A percentile compares a stretch with the other conserved stretches of the same genome.
These are phyloP conservation scores for Penicillium vulpinum DNA, from an alignment of 2,329 filamentous ascomycete species.

Conservation along the genomic window DNA sequence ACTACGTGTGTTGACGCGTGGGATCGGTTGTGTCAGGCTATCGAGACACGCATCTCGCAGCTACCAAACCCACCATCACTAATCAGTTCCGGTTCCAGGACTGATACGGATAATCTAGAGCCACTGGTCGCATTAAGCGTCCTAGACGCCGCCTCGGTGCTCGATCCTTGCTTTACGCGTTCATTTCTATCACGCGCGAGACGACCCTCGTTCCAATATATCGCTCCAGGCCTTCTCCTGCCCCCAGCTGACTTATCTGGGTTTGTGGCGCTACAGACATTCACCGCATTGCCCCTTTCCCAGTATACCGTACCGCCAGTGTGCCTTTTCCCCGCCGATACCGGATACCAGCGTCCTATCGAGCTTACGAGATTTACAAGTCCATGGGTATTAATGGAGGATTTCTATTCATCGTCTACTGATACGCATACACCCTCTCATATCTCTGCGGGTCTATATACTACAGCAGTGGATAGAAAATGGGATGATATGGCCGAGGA, in stretches of 20 bases:
- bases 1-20: slow-evolving; percentile 23
- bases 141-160: slow-evolving; percentile 15
- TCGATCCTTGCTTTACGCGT: slow-evolving; percentile 12
- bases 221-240: slow-evolving; percentile 19
- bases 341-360: slow-evolving; percentile 19
- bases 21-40: slow-evolving; percentile 23
- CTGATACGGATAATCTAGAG: slow-evolving; percentile 12
- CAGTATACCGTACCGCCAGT: slow-evolving; percentile 24
- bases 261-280: slow-evolving; percentile 25
- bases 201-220: slow-evolving; percentile 18
- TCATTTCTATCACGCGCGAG: slow-evolving; percentile 24
- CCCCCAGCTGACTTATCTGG: slow-evolving; percentile 12
- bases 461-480: slow-evolving; percentile 24
- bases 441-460: slow-evolving; percentile 27
- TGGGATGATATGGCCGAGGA: slow-evolving; percentile 28
- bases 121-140: slow-evolving; percentile 10
- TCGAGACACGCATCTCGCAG: slow-evolving; percentile 22
- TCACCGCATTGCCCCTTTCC: slow-evolving; percentile 15
- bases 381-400: slow-evolving; percentile 15
- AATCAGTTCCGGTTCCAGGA: neutral
- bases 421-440: slow-evolving; percentile 18
- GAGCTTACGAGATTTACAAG: slow-evolving; percentile 17
- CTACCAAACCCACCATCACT: slow-evolving; percentile 9
- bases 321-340: slow-evolving; percentile 28
- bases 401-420: slow-evolving; percentile 16